Evolutionary conservation across 1,139 yeast species (phyloP), one percentile per base, ranked within the genome.

Genomic region (Suhomyces guaymorum): DNA sequence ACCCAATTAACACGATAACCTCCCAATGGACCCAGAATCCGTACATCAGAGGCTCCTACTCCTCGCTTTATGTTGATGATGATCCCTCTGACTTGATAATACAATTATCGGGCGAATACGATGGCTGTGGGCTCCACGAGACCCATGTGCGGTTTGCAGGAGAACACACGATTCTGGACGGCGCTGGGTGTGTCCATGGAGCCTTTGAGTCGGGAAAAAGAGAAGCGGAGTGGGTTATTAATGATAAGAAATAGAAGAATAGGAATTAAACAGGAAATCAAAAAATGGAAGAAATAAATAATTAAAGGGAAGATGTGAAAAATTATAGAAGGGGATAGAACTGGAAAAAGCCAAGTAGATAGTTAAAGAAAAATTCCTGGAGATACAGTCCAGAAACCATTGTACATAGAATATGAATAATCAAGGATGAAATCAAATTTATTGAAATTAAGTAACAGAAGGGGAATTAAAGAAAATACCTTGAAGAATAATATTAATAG

Each of bases 131-230:
- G 1, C 37, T 68, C 22, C 46, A 55, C 4, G 48, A 56, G n/a
- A 48, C 57, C 7, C 60, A 70, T 11, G 66, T 87, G 12, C 32
- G 92, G 33, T 87, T 87, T 63, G 95, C 95, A 0, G 96, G 96
- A 9, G 96, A 87, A 55, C 95, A 85, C 52, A 78, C 94, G 2
- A 73, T 75, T 15, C 61, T 71, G 48, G 87, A 82, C 41, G 95
- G 95, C 5, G 80, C 82, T 22, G 96, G 95, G 0, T 86, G 95
- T 61, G 89, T 82, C 5, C 92, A 87, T 59, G 87, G 89, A 24
- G 88, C 89, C 9, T 78, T 83, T 75, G 57, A 61, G 45, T 75
- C 87, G 50, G 96, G 95, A 2, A 57, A 55, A 37, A 72, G 94
- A 44, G 95, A 85, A 47, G 94, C 90, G 4, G 38, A 52, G 16